A percentile compares a stretch with the other conserved stretches of the same genome.
These are phyloP conservation scores for Acrocalymma vagum DNA, from an alignment of 2,329 filamentous ascomycete genomes.

Conservation along the genomic window DNA sequence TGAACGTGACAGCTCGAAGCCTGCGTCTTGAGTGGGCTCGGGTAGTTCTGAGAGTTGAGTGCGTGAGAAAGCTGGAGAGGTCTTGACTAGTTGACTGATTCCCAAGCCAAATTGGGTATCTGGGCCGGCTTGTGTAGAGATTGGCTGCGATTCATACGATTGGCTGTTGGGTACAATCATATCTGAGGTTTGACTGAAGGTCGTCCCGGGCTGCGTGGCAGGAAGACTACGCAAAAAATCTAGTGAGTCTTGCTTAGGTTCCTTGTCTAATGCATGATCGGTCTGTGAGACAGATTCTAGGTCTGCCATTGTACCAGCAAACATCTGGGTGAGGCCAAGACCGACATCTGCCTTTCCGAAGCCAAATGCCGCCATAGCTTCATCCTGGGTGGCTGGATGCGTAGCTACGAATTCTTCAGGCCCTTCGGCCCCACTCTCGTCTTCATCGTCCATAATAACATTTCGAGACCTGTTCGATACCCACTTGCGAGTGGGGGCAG, in stretches of 20 bases:
- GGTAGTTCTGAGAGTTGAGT: conserved; percentile 75
- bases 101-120: conserved; percentile 37
- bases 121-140: conserved; percentile 24
- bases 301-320: conserved; percentile 85
- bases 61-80: conserved; percentile 42
- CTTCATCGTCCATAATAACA: conserved; percentile 73
- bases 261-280: conserved; percentile 30
- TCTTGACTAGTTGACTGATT: conserved; percentile 47
- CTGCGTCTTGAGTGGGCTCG: conserved; percentile 82
- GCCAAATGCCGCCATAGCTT: conserved; percentile 49
- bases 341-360: conserved; percentile 49
- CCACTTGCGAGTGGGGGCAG: conserved; percentile 61
- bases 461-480: conserved; percentile 54
- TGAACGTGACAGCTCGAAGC: conserved; percentile 73
- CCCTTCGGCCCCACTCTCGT: conserved; percentile 39
- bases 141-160: conserved; percentile 38
- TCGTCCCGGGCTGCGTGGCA: conserved; percentile 62
- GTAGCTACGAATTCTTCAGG: conserved; percentile 24
- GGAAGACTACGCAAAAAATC: conserved; percentile 60
- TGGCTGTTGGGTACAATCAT: conserved; percentile 66
- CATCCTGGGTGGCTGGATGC: conserved; percentile 35
- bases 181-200: conserved; percentile 70
- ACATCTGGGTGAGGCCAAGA: conserved; percentile 86
- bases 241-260: conserved; percentile 58
- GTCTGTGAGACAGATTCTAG: conserved; percentile 53